phyloP scores from a whole-genome alignment of 225 moss, liverwort and hornwort species.

The Ulota crispa region DNA sequence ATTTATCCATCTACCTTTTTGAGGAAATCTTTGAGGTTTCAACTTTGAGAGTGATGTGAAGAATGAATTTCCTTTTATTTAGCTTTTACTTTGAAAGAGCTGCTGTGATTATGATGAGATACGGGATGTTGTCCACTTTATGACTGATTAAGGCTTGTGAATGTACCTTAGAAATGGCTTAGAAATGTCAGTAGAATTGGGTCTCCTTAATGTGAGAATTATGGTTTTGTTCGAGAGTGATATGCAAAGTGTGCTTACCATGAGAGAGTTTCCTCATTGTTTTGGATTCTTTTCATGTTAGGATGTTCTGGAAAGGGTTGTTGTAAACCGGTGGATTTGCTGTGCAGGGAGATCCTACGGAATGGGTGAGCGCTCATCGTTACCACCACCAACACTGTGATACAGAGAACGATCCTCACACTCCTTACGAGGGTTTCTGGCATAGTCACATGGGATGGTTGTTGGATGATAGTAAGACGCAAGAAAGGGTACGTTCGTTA shows the following conservation, averaged over 20 bases:
- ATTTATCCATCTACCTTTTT: too few relatives aligned
- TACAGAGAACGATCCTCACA: constrained; percentile 84
- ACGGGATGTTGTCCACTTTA: neutral
- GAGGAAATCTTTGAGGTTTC: neutral
- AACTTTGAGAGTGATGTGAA: neutral
- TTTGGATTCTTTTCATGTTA: neutral
- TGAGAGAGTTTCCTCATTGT: neutral
- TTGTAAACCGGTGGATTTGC: neutral
- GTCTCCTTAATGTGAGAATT: neutral
- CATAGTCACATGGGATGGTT: constrained; percentile 99
- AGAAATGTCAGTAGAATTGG: too few relatives aligned
- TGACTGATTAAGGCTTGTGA: neutral
- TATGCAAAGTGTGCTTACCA: neutral
- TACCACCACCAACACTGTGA: constrained; percentile 97
- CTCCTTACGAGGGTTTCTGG: constrained; percentile 98
- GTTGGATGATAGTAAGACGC: constrained; percentile 77
- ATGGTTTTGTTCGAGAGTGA: neutral
- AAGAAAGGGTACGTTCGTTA: constrained; percentile 66
- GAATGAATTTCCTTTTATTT: neutral
- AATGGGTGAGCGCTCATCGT: constrained; percentile 97
- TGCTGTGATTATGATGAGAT: neutral
- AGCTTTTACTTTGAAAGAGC: too few relatives aligned
- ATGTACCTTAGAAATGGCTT: neutral
- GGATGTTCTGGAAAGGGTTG: neutral
- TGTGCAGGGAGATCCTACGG: constrained; percentile 83